Evolutionary conservation across 805 yeast genomes (phyloP).

Genomic region (Pachysolen tannophilus): DNA sequence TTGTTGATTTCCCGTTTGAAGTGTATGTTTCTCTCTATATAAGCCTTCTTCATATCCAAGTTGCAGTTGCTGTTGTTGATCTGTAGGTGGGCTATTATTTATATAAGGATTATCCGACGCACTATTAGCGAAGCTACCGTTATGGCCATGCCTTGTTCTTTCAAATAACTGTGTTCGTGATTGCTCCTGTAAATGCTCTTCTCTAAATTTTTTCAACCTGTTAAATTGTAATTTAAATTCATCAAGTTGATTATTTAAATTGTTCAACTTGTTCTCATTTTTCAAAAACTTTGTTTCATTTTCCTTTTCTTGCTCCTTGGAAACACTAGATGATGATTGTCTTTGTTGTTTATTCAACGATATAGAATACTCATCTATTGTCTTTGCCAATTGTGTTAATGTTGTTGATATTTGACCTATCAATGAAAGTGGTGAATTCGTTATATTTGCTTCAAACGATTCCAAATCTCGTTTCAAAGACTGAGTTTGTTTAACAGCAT

Average conservation of each 20-base stretch:
- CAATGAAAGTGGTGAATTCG: conserved; percentile 60
- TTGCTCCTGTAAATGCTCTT: conserved; percentile 37
- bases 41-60: conserved; percentile 46
- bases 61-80: conserved; percentile 13
- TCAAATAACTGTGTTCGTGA: conserved; percentile 49
- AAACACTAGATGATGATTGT: conserved; percentile 23
- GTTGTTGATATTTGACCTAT: conserved; percentile 69
- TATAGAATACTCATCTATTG: conserved; percentile 41
- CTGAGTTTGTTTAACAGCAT: conserved; percentile 80
- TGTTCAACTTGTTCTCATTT: conserved; percentile 51
- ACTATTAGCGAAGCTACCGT: too few relatives aligned
- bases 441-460: conserved; percentile 55
- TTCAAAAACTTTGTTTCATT: conserved; percentile 46
- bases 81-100: conserved; percentile 9
- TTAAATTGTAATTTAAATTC: conserved; percentile 45
- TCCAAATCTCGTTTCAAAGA: conserved; percentile 62
- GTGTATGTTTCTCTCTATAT: conserved; percentile 55
- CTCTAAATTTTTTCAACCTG: conserved; percentile 47
- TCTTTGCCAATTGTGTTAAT: conserved; percentile 63
- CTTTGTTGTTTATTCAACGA: conserved; percentile 6
- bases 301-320: conserved; percentile 48
- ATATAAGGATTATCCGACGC: conserved; percentile 41
- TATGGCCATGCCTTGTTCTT: conserved; percentile 32
- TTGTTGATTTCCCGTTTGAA: conserved; percentile 68
- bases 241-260: conserved; percentile 41